These are phyloP conservation scores for Erodium moschatum DNA, from an alignment of 441 rosid species.

Conservation along the genomic window DNA sequence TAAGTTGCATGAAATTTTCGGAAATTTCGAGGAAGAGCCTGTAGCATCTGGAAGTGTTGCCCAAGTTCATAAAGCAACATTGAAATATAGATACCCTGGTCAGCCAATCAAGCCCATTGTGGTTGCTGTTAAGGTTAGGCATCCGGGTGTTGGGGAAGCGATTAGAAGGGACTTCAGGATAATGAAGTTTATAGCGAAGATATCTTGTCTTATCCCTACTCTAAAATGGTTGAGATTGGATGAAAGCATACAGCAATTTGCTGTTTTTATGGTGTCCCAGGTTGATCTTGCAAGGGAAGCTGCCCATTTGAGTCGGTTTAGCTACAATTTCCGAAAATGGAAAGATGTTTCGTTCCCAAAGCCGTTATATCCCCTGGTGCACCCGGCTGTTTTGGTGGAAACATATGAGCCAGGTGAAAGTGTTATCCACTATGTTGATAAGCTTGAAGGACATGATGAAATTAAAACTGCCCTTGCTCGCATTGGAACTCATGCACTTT, in stretches of 20 bases:
- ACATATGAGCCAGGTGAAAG: slow-evolving; percentile 93
- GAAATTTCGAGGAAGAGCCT: slow-evolving; percentile 80
- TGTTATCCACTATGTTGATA: slow-evolving; percentile 78
- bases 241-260: slow-evolving; percentile 94
- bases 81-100: slow-evolving; percentile 80
- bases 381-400: slow-evolving; percentile 98
- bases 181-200: slow-evolving; percentile 67
- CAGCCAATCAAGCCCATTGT: slow-evolving; percentile 59
- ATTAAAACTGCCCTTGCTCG: slow-evolving; percentile 85
- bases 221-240: slow-evolving; percentile 92
- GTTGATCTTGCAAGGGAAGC: slow-evolving; percentile 99
- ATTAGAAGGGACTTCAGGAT: slow-evolving; percentile 88
- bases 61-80: slow-evolving; percentile 89
- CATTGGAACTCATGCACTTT: slow-evolving; percentile 95
- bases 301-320: slow-evolving; percentile 90
- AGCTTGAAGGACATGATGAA: slow-evolving; percentile 50
- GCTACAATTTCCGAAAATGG: slow-evolving; percentile 90
- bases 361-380: slow-evolving; percentile 96
- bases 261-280: slow-evolving; percentile 96
- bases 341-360: slow-evolving; percentile 96
- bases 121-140: slow-evolving; percentile 98
- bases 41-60: slow-evolving; percentile 99
- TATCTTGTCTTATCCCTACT: slow-evolving; percentile 65
- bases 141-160: slow-evolving; percentile 97
- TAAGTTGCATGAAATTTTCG: slow-evolving; percentile 73